phyloP scores from a whole-genome alignment of 2,329 filamentous ascomycete genomes.

The Talaromyces verruculosus region DNA sequence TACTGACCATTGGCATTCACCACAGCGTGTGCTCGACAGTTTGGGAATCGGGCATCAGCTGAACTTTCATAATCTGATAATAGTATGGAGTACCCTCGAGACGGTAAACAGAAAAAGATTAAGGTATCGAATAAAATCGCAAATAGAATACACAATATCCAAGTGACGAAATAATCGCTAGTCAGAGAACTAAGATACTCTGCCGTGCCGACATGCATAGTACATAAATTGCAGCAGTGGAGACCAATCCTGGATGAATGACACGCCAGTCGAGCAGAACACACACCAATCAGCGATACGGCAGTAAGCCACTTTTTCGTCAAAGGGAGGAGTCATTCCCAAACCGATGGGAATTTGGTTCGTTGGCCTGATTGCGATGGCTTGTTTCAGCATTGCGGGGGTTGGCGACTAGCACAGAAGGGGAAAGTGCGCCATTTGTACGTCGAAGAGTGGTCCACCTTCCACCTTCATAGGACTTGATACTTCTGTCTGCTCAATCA shows the following conservation, averaged over 20 bases:
- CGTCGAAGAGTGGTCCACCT: background rate
- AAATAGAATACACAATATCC: slow-evolving; percentile 7
- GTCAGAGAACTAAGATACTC: slow-evolving; percentile 3
- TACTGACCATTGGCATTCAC: background rate
- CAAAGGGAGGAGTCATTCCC: slow-evolving; percentile 10
- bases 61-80: background rate
- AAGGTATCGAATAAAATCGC: slow-evolving; percentile 3
- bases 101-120: background rate
- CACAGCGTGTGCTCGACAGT: background rate
- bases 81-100: background rate
- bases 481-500: too few relatives aligned
- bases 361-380: slow-evolving; percentile 4
- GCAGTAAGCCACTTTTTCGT: slow-evolving; percentile 1
- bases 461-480: too few relatives aligned
- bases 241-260: slow-evolving; percentile 16
- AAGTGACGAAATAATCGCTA: slow-evolving; percentile 2
- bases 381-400: slow-evolving; percentile 22
- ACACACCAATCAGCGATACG: background rate
- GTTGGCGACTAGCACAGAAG: background rate
- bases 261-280: background rate
- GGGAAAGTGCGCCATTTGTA: slow-evolving; percentile 1
- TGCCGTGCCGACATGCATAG: slow-evolving; percentile 14
- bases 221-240: background rate
- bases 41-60: slow-evolving; percentile 4
- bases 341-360: slow-evolving; percentile 15